phyloP scores from a whole-genome alignment of 202 grass and related monocot species.

The Musa balbisiana region DNA sequence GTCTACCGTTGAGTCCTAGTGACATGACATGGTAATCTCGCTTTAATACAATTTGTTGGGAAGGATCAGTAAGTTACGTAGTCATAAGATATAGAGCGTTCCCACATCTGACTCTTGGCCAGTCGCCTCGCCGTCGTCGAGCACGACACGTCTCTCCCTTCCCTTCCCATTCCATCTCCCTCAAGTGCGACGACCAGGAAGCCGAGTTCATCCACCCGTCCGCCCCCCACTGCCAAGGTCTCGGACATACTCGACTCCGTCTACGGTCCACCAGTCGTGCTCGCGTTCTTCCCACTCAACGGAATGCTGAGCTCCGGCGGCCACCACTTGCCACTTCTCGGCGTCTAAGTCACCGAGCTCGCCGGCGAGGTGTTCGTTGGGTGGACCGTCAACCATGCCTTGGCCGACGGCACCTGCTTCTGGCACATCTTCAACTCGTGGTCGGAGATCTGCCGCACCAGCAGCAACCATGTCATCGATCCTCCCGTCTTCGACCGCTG shows the following conservation, averaged over 20 bases:
- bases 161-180: neutral
- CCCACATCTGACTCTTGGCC: slow-evolving; percentile 19
- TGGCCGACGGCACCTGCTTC: slow-evolving; percentile 24
- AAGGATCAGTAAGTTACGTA: no score
- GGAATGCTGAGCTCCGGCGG: slow-evolving; percentile 1
- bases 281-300: slow-evolving; percentile 18
- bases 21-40: no score
- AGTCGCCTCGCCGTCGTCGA: slow-evolving; percentile 5
- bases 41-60: no score
- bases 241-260: slow-evolving; percentile 5
- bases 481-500: slow-evolving; percentile 20
- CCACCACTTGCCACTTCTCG: neutral
- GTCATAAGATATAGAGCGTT: no score
- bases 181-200: slow-evolving; percentile 4
- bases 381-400: slow-evolving; percentile 16
- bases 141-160: neutral
- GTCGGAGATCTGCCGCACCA: slow-evolving; percentile 13
- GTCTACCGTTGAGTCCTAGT: no score
- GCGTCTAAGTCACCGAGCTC: slow-evolving; percentile 3
- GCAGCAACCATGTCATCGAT: neutral
- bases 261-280: neutral
- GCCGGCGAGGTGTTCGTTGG: slow-evolving; percentile 2
- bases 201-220: slow-evolving; percentile 29
- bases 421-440: slow-evolving; percentile 36
- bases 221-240: neutral